A percentile compares a stretch with the other conserved stretches of the same genome.
Evolutionary conservation across 2,329 filamentous ascomycete species (phyloP).

Genomic region (Rutstroemia sp.): DNA sequence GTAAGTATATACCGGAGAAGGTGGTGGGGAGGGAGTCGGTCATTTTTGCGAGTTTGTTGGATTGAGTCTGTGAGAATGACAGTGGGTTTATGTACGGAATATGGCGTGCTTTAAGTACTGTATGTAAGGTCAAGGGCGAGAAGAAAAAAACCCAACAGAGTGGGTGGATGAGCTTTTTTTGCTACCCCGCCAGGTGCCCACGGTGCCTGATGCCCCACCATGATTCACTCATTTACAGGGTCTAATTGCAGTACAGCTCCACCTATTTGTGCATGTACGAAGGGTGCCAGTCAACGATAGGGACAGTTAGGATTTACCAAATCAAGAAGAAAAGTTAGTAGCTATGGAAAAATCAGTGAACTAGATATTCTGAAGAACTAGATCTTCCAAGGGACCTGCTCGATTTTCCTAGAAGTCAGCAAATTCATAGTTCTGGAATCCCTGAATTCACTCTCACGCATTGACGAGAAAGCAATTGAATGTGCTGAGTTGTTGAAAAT

Average conservation of each 20-base stretch:
- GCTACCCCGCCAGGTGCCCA: neutral
- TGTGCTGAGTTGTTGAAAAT: neutral
- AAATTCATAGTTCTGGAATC: neutral
- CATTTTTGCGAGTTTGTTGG: neutral
- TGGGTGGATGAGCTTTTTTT: neutral
- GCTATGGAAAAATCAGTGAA: too few relatives aligned
- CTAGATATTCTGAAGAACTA: too few relatives aligned
- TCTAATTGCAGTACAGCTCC: neutral
- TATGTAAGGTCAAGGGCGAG: neutral
- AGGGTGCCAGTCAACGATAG: too few relatives aligned
- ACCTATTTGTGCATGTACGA: neutral
- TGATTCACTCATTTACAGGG: neutral
- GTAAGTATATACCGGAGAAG: slow-evolving; percentile 3
- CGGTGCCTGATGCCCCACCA: neutral
- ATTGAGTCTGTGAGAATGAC: too few relatives aligned
- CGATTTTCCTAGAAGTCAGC: too few relatives aligned
- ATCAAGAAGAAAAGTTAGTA: too few relatives aligned
- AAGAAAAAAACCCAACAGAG: neutral
- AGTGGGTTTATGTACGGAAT: neutral
- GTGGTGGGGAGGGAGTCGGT: slow-evolving; percentile 6
- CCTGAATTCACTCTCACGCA: neutral
- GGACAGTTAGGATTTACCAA: too few relatives aligned
- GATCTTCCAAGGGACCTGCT: too few relatives aligned
- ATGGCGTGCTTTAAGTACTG: neutral
- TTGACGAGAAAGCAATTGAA: neutral